phyloP scores from a whole-genome alignment of 1,139 yeast genomes.

The Debaryomycetaceae sp. region DNA sequence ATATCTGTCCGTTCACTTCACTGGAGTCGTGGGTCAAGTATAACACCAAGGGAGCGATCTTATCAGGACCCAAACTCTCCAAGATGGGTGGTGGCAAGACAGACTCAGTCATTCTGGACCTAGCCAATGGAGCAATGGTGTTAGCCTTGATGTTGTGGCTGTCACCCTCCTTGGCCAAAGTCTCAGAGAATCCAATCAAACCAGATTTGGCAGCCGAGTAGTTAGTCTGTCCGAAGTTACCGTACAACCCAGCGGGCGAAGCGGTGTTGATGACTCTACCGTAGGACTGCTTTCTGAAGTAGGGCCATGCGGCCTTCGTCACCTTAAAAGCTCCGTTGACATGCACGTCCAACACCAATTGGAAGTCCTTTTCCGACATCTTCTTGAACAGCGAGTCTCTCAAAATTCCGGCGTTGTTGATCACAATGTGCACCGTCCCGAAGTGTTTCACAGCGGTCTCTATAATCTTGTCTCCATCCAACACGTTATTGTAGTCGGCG shows the following conservation, averaged over 20 bases:
- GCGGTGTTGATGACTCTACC: constrained; percentile 92
- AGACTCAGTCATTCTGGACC: constrained; percentile 93
- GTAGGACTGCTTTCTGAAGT: constrained; percentile 75
- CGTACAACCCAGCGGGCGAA: constrained; percentile 95
- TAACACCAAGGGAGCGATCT: constrained; percentile 85
- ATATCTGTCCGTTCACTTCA: constrained; percentile 65
- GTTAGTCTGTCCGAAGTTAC: constrained; percentile 96
- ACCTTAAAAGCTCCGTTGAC: constrained; percentile 84
- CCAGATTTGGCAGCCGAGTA: constrained; percentile 94
- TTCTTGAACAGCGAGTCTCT: constrained; percentile 76
- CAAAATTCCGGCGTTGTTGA: constrained; percentile 94
- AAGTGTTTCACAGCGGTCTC: constrained; percentile 82
- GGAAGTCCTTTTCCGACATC: constrained; percentile 79
- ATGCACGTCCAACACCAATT: constrained; percentile 80
- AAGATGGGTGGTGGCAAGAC: constrained; percentile 83
- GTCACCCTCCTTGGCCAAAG: constrained; percentile 90
- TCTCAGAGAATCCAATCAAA: constrained; percentile 86
- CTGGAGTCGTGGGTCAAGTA: constrained; percentile 70
- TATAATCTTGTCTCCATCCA: constrained; percentile 82
- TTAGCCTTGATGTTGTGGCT: constrained; percentile 82
- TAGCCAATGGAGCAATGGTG: constrained; percentile 90
- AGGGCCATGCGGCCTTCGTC: constrained; percentile 91
- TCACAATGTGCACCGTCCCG: constrained; percentile 84
- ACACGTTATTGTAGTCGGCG: constrained; percentile 90
- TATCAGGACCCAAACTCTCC: constrained; percentile 79